Evolutionary conservation across 371 early-diverging fungal species (phyloP).

Genomic region (Amoeboaphelidium protococcarum): DNA sequence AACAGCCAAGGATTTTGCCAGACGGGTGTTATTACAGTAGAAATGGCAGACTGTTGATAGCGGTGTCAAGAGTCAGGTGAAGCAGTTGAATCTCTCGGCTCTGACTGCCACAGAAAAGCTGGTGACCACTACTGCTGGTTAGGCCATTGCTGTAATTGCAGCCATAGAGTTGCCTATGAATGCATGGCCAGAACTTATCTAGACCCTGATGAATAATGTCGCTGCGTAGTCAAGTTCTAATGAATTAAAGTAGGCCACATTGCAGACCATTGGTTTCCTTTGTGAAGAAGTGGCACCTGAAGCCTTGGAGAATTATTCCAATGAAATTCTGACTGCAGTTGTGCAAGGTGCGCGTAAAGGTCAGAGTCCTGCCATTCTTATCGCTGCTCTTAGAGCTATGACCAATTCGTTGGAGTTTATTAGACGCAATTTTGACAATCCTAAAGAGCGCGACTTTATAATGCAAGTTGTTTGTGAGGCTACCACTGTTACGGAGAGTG

Average conservation of each 20-base stretch:
- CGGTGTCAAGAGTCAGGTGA: slow-evolving; percentile 2
- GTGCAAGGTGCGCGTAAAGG: slow-evolving; percentile 71
- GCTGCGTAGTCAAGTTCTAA: slow-evolving; percentile 20
- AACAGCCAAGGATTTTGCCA: slow-evolving; percentile 24
- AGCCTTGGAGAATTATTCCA: slow-evolving; percentile 43
- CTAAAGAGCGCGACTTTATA: slow-evolving; percentile 77
- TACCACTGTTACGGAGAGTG: slow-evolving; percentile 24
- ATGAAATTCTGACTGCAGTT: slow-evolving; percentile 68
- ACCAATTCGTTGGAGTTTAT: slow-evolving; percentile 80
- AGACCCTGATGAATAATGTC: slow-evolving; percentile 39
- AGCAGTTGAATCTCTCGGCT: slow-evolving; percentile 24
- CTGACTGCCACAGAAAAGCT: slow-evolving; percentile 30
- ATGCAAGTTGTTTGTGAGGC: slow-evolving; percentile 95
- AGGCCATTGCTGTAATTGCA: slow-evolving; percentile 65
- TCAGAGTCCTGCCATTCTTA: slow-evolving; percentile 42
- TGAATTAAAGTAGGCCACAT: slow-evolving; percentile 30
- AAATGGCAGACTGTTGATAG: slow-evolving; percentile 3
- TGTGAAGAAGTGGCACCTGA: slow-evolving; percentile 64
- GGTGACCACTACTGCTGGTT: slow-evolving; percentile 32
- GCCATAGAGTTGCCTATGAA: slow-evolving; percentile 58
- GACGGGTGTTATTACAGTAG: background rate
- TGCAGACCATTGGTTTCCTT: slow-evolving; percentile 67
- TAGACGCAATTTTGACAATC: slow-evolving; percentile 53
- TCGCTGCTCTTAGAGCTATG: slow-evolving; percentile 63
- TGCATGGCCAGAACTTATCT: slow-evolving; percentile 63